A percentile compares a stretch with the other conserved stretches of the same genome.
Conservation (phyloP, 108 stramenopile genomes). For the Pseudonitzschia delicatissima region DNA sequence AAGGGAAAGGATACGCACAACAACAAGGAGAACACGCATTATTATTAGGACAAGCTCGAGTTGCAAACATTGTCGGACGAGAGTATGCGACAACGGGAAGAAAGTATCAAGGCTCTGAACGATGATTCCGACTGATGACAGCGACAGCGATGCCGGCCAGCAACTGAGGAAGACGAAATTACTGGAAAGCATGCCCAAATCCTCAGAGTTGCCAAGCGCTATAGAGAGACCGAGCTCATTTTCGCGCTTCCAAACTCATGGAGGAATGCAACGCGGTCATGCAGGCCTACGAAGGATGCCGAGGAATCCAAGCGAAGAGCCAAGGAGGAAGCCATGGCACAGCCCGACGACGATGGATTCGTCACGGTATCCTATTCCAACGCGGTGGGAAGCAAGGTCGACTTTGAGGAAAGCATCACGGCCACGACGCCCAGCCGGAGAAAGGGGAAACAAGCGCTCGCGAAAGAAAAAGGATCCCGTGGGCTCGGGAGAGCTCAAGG, state of each 20-base stretch:
- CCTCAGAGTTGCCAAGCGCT: constrained; percentile 50
- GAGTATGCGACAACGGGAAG: constrained; percentile 21
- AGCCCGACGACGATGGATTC: constrained; percentile 87
- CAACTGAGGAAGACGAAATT: constrained; percentile 35
- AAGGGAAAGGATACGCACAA: constrained; percentile 14
- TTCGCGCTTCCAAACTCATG: constrained; percentile 44
- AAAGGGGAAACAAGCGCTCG: constrained; percentile 45
- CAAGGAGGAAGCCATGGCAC: constrained; percentile 30
- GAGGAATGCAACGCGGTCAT: constrained; percentile 75
- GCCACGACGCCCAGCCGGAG: constrained; percentile 21
- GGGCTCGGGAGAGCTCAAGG: constrained; percentile 53
- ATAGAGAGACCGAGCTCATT: constrained; percentile 22
- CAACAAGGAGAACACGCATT: constrained; percentile 15
- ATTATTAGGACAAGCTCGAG: constrained; percentile 40
- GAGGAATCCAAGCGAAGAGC: constrained; percentile 48
- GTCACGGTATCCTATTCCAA: constrained; percentile 66
- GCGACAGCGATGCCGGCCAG: constrained; percentile 17
- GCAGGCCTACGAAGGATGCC: constrained; percentile 65
- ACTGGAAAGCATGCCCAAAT: constrained; percentile 34
- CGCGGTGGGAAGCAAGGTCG: constrained; percentile 45
- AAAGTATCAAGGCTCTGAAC: constrained; percentile 1
- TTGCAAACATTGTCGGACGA: constrained; percentile 52
- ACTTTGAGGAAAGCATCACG: constrained; percentile 42
- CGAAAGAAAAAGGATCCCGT: constrained; percentile 50
- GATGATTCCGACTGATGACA: neutral